Evolutionary conservation across 2,329 filamentous ascomycete species (phyloP).

Genomic region (Phoma sp.): DNA sequence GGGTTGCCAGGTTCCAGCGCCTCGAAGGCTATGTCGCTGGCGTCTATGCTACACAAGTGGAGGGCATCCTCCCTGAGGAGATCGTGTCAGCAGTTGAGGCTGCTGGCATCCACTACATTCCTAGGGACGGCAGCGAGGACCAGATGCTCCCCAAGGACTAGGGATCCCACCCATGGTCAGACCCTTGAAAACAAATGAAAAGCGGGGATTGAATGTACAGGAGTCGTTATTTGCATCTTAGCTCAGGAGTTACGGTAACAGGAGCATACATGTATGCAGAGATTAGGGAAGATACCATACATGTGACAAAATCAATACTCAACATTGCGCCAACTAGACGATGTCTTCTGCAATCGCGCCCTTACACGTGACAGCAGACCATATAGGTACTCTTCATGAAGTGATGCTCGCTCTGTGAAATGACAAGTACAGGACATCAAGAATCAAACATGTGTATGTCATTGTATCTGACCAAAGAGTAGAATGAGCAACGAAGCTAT

Average conservation of each 20-base stretch:
- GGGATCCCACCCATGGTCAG: background rate
- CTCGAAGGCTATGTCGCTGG: slow-evolving; percentile 86
- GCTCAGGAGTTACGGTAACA: slow-evolving; percentile 33
- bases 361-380: background rate
- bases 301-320: background rate
- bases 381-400: background rate
- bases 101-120: slow-evolving; percentile 66
- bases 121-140: slow-evolving; percentile 49
- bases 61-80: slow-evolving; percentile 71
- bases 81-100: slow-evolving; percentile 62
- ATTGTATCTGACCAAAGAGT: too few relatives aligned
- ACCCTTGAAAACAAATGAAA: too few relatives aligned
- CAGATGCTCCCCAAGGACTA: slow-evolving; percentile 45
- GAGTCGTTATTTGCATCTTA: slow-evolving; percentile 23
- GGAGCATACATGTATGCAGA: slow-evolving; percentile 11
- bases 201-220: too few relatives aligned
- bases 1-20: slow-evolving; percentile 97
- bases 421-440: too few relatives aligned
- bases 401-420: too few relatives aligned
- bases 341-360: background rate
- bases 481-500: too few relatives aligned
- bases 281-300: slow-evolving; percentile 7
- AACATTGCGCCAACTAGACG: background rate
- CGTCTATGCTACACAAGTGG: slow-evolving; percentile 94
- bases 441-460: too few relatives aligned